These are phyloP conservation scores for Helenozyma rhizophorensis DNA, from an alignment of 805 yeast genomes.

Conservation along the genomic window DNA sequence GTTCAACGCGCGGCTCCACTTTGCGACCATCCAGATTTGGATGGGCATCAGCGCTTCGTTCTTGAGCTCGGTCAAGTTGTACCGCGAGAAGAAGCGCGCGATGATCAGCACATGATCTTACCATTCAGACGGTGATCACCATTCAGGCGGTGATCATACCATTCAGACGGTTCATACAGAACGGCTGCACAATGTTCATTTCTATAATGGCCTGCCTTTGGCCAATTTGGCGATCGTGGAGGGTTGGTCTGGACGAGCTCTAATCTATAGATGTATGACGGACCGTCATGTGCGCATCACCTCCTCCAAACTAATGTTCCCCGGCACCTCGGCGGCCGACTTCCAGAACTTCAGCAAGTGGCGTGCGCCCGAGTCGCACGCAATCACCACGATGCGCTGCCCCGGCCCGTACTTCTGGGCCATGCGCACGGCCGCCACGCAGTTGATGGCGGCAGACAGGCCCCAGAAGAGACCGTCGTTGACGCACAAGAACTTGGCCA, in stretches of 20 bases:
- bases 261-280: too few species aligned
- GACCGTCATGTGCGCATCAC: conserved; percentile 12
- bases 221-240: too few species aligned
- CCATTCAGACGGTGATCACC: too few species aligned
- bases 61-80: conserved; percentile 35
- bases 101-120: background rate
- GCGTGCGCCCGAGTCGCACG: conserved; percentile 90
- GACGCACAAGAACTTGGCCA: conserved; percentile 81
- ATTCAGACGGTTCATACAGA: too few species aligned
- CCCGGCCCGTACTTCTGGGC: conserved; percentile 49
- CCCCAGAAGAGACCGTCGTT: conserved; percentile 92
- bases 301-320: conserved; percentile 34
- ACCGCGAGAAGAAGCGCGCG: conserved; percentile 27
- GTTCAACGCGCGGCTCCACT: conserved; percentile 27
- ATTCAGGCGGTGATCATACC: too few species aligned
- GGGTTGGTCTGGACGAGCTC: too few species aligned
- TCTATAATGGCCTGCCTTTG: too few species aligned
- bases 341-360: conserved; percentile 94
- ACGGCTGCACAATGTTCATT: too few species aligned
- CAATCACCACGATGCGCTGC: conserved; percentile 70
- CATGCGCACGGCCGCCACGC: conserved; percentile 76
- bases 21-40: conserved; percentile 41
- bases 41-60: conserved; percentile 40
- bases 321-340: conserved; percentile 40
- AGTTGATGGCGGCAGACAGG: conserved; percentile 88